Conservation (phyloP, 2,329 filamentous ascomycete genomes). For the Claviceps citrina region DNA sequence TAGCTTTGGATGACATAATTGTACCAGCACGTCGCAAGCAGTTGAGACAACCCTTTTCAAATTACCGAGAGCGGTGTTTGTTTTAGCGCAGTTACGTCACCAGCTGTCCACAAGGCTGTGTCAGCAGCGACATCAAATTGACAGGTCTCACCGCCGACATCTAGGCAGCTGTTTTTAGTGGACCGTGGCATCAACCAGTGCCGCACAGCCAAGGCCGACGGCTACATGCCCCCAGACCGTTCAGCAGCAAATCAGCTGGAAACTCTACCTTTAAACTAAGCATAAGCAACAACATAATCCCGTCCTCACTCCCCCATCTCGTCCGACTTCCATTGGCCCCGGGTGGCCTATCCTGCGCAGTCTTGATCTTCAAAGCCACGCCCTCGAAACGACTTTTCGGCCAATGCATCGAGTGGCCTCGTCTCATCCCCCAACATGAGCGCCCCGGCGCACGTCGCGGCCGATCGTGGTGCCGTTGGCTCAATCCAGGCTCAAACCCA, state of each 20-base stretch:
- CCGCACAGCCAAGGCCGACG: no score
- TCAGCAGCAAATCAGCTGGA: neutral
- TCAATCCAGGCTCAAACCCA: constrained; percentile 1
- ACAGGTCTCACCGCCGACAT: neutral
- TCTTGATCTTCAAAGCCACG: neutral
- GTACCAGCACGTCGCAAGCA: no score
- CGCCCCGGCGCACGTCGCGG: constrained; percentile 7
- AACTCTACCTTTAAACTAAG: neutral
- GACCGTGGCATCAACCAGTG: no score
- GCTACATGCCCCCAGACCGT: neutral
- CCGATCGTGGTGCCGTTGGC: constrained; percentile 4
- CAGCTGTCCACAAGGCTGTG: neutral
- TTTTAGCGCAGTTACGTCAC: neutral
- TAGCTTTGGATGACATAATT: no score
- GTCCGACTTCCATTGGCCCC: neutral
- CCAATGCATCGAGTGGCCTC: constrained; percentile 4
- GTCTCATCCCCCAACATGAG: constrained; percentile 4
- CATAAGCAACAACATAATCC: neutral
- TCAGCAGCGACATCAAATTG: no score
- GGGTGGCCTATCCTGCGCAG: neutral
- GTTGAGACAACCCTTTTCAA: no score
- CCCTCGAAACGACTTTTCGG: neutral
- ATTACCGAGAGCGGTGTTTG: no score
- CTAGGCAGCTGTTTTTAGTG: neutral
- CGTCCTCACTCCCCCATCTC: neutral